A percentile compares a stretch with the other conserved stretches of the same genome.
These are phyloP conservation scores for Raphanus hybrid DNA, from an alignment of 441 rosid species.

Conservation along the genomic window DNA sequence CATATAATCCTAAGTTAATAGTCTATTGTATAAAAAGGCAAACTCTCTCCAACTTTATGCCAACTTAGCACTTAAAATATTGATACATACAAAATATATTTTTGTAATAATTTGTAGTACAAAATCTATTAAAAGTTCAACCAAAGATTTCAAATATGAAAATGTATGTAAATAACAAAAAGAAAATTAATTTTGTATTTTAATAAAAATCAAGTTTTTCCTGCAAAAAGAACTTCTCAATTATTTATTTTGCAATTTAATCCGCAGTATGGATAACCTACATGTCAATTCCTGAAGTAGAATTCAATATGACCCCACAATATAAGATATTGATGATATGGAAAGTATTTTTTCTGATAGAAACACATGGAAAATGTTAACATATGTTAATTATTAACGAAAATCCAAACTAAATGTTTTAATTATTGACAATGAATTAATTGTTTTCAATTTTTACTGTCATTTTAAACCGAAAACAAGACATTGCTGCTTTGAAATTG, in stretches of 20 bases:
- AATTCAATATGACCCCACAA: not conserved
- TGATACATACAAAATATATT: not conserved
- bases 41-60: not conserved
- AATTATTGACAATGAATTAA: not conserved
- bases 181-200: too few species aligned
- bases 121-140: too few species aligned
- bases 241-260: not conserved
- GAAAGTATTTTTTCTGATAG: too few species aligned
- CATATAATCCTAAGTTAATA: not conserved
- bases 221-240: not conserved
- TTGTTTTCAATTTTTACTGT: not conserved
- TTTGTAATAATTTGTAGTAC: too few species aligned
- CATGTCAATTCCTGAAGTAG: not conserved
- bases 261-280: not conserved
- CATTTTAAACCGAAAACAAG: not conserved
- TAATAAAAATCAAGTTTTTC: too few species aligned
- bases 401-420: too few species aligned
- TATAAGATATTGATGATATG: not conserved
- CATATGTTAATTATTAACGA: not conserved
- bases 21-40: too few species aligned
- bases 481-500: too few species aligned
- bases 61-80: not conserved
- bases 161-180: too few species aligned
- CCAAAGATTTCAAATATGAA: too few species aligned
- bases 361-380: too few species aligned